A percentile compares a stretch with the other conserved stretches of the same genome.
These are phyloP conservation scores for Colletotrichum gigasporum DNA, from an alignment of 2,329 filamentous ascomycete genomes.

Conservation along the genomic window DNA sequence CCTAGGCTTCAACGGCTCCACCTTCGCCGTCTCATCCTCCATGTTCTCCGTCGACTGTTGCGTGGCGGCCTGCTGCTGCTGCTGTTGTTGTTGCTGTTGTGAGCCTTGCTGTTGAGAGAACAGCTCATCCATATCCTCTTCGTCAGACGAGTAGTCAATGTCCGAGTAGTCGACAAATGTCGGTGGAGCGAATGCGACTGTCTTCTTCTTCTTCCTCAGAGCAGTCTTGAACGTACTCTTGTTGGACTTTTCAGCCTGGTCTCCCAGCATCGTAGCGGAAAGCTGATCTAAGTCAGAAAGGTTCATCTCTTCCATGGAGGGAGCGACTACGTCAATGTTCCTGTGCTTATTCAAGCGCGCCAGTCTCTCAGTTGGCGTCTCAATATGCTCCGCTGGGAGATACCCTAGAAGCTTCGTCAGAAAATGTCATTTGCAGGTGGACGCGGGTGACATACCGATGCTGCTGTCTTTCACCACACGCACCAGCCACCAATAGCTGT, in stretches of 20 bases:
- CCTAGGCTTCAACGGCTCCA: constrained; percentile 64
- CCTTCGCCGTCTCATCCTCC: constrained; percentile 63
- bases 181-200: constrained; percentile 83
- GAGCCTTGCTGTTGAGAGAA: constrained; percentile 46
- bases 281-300: constrained; percentile 54
- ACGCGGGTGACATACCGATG: constrained; percentile 66
- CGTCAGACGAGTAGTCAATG: constrained; percentile 83
- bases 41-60: constrained; percentile 41
- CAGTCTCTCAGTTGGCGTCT: constrained; percentile 94
- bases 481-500: constrained; percentile 99
- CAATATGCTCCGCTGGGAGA: constrained; percentile 95
- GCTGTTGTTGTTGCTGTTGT: constrained; percentile 44
- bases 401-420: constrained; percentile 71
- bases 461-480: constrained; percentile 97
- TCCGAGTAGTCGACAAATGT: constrained; percentile 91
- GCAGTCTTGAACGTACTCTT: constrained; percentile 86
- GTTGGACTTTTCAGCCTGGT: constrained; percentile 75
- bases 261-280: constrained; percentile 70
- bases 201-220: constrained; percentile 86
- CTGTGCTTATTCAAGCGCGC: constrained; percentile 96
- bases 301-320: constrained; percentile 23
- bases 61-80: constrained; percentile 37
- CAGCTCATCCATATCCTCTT: constrained; percentile 68
- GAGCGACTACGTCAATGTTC: constrained; percentile 85
- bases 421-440: not conserved